Percentiles rank a stretch among this genome's conserved stretches.
Conservation (phyloP, 768 basidiomycete genomes). For the Suillus paluster region DNA sequence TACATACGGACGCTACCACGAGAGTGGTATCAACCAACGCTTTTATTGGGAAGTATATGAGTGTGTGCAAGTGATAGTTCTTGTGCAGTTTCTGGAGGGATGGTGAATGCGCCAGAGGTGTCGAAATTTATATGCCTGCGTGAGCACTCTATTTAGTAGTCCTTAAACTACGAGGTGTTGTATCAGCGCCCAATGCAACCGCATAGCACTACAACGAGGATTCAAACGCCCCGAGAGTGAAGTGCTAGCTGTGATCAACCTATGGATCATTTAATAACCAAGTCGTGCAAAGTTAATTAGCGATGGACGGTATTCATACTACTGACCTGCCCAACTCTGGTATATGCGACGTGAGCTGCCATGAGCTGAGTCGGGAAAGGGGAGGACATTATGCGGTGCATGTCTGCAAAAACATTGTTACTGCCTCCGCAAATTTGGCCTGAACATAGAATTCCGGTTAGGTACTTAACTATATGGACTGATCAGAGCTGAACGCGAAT, state of each 20-base stretch:
- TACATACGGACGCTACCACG: conserved; percentile 1
- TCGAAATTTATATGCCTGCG: background rate
- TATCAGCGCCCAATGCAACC: background rate
- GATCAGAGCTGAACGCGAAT: background rate
- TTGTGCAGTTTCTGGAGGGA: no score
- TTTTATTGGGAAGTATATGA: background rate
- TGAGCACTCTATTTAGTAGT: background rate
- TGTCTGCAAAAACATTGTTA: background rate
- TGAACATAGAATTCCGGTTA: no score
- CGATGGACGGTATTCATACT: background rate
- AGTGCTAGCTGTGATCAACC: background rate
- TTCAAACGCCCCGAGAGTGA: background rate
- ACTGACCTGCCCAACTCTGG: background rate
- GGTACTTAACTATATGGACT: background rate
- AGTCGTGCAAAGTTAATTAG: background rate
- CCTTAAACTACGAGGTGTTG: background rate
- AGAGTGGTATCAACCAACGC: background rate
- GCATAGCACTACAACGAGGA: background rate
- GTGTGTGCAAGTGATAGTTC: background rate
- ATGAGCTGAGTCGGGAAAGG: background rate
- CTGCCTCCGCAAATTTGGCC: background rate
- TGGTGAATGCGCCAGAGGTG: background rate
- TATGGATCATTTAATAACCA: background rate
- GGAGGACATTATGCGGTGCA: background rate
- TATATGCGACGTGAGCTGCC: background rate